A percentile compares a stretch with the other conserved stretches of the same genome.
Evolutionary conservation across 2,329 filamentous ascomycete genomes (phyloP).

Genomic region (Nannizziopsis arthrosporioides): DNA sequence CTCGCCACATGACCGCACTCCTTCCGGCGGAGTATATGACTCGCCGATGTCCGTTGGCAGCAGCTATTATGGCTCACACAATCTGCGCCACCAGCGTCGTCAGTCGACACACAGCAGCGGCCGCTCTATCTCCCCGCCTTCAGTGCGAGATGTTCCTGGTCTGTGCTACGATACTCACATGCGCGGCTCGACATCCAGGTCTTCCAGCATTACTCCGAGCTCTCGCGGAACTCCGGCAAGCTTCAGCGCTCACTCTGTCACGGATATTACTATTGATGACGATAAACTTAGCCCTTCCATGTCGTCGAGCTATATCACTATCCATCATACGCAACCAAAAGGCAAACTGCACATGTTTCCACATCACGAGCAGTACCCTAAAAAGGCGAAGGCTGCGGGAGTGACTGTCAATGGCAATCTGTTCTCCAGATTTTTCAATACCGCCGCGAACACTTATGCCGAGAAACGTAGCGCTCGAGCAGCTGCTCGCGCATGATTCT

Average conservation of each 20-base stretch:
- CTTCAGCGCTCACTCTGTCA: slow-evolving; percentile 29
- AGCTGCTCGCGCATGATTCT: slow-evolving; percentile 14
- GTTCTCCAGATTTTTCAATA: slow-evolving; percentile 34
- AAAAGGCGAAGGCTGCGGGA: slow-evolving; percentile 31
- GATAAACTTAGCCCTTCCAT: slow-evolving; percentile 25
- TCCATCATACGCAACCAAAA: slow-evolving; percentile 22
- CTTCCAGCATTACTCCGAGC: slow-evolving; percentile 35
- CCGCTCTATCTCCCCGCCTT: slow-evolving; percentile 35
- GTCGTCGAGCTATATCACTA: slow-evolving; percentile 28
- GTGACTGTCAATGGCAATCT: slow-evolving; percentile 25
- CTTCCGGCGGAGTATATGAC: slow-evolving; percentile 19
- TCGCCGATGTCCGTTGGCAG: slow-evolving; percentile 23
- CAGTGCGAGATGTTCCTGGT: slow-evolving; percentile 33
- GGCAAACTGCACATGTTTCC: slow-evolving; percentile 23
- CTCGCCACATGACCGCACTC: slow-evolving; percentile 13
- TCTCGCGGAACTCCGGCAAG: slow-evolving; percentile 35
- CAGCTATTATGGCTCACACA: slow-evolving; percentile 23
- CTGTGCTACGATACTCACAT: slow-evolving; percentile 33
- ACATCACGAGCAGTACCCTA: slow-evolving; percentile 28
- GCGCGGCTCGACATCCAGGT: slow-evolving; percentile 29
- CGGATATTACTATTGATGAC: slow-evolving; percentile 28
- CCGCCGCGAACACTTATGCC: slow-evolving; percentile 33
- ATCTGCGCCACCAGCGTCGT: slow-evolving; percentile 28
- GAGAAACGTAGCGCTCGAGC: slow-evolving; percentile 27
- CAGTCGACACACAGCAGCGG: slow-evolving; percentile 27